A percentile compares a stretch with the other conserved stretches of the same genome.
phyloP scores from a whole-genome alignment of 2,329 filamentous ascomycete genomes.

The Talaromyces sp. region DNA sequence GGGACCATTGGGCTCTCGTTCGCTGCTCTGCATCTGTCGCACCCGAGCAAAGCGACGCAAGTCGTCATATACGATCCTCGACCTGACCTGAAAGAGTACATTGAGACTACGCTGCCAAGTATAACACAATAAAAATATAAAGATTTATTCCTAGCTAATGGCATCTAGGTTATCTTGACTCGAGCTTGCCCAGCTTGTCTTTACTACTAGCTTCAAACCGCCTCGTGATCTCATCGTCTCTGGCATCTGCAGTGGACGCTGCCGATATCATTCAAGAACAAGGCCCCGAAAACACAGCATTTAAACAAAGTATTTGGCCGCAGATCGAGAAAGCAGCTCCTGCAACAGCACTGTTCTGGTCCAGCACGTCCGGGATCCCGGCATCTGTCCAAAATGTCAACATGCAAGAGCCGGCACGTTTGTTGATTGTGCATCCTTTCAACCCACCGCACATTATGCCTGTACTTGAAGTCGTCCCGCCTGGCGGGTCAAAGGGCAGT shows the following conservation, averaged over 20 bases:
- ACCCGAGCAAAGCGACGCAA: constrained; percentile 11
- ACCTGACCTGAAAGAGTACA: constrained; percentile 42
- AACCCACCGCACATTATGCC: constrained; percentile 60
- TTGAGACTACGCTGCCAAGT: constrained; percentile 36
- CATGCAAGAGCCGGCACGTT: constrained; percentile 38
- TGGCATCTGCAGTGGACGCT: constrained; percentile 36
- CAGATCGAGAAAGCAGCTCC: constrained; percentile 44
- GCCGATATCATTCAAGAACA: constrained; percentile 55
- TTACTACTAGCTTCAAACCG: constrained; percentile 10
- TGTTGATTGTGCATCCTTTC: constrained; percentile 56
- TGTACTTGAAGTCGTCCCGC: constrained; percentile 52
- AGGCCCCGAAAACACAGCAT: constrained; percentile 48
- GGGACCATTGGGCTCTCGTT: constrained; percentile 53
- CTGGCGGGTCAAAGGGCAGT: constrained; percentile 15
- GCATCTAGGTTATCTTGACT: constrained; percentile 2
- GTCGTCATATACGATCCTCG: constrained; percentile 44
- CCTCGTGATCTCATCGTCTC: constrained; percentile 31
- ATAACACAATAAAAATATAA: background rate
- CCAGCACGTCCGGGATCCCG: constrained; percentile 52
- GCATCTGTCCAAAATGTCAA: constrained; percentile 43
- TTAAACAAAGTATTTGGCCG: constrained; percentile 49
- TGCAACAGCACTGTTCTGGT: constrained; percentile 48
- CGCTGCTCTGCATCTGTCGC: constrained; percentile 34
- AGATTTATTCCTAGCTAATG: background rate
- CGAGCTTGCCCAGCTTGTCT: constrained; percentile 1